Evolutionary conservation across 176 grass and related monocot genomes (phyloP).

Genomic region (Dactylis glomerata): DNA sequence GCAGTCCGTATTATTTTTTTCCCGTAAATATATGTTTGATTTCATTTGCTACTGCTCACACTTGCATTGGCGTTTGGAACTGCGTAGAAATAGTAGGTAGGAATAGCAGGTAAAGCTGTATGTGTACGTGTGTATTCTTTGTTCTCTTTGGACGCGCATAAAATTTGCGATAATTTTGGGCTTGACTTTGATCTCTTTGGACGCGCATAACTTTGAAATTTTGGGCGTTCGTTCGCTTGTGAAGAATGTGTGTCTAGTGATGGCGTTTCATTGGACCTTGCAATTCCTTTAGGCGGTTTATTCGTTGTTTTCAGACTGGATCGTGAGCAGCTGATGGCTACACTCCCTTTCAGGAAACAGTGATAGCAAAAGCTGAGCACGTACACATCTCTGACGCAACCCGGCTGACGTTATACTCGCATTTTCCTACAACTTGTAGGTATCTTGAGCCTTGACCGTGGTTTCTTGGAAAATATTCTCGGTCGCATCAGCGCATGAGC

Average conservation of each 20-base stretch:
- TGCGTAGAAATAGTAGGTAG: too few species aligned
- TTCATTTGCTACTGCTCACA: neutral
- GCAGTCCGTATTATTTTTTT: neutral
- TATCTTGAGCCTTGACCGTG: neutral
- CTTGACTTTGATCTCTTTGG: neutral
- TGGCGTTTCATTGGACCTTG: neutral
- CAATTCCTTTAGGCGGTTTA: neutral
- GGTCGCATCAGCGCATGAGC: neutral
- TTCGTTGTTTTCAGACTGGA: neutral
- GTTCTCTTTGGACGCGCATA: neutral
- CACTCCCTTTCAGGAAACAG: neutral
- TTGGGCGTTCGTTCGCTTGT: neutral
- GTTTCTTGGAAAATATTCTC: neutral
- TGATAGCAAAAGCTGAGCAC: too few species aligned
- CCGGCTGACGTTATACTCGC: too few species aligned
- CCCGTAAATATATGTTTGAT: neutral
- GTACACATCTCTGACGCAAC: too few species aligned
- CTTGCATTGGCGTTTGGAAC: too few species aligned
- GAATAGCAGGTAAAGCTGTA: neutral
- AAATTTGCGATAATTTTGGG: neutral
- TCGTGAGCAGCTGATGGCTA: neutral
- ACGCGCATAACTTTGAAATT: neutral
- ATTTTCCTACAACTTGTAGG: too few species aligned
- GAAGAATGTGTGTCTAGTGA: neutral
- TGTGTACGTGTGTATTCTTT: neutral